Evolutionary conservation across 208 protist species (phyloP), one percentile per base, ranked within the genome.

Genomic region (Leishmania braziliensis): DNA sequence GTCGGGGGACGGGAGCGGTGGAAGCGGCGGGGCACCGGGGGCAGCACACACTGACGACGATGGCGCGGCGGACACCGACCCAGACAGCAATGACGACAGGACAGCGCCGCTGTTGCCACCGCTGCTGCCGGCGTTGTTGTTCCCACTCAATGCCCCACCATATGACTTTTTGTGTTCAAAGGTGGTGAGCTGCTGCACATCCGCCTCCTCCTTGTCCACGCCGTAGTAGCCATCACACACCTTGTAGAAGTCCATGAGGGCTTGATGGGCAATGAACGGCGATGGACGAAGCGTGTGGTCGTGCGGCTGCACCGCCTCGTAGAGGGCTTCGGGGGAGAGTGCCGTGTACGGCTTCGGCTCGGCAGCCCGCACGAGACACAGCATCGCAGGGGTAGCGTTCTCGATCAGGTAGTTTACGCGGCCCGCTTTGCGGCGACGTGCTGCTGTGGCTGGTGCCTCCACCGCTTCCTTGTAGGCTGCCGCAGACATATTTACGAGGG

Each of bases 161-260:
- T 65, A 39, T 12, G 39, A 16, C 39, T 81, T 85, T 5, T 68
- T 51, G 51, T 80, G 70, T 46, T 73, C 78, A 53, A 81, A 81
- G 63, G 79, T 51, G 4, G 85, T 83, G 16, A 88, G 80, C 73
- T 84, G 80, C 80, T 88, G 80, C 63, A 88, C 71, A 46, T 82
- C 80, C 6, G 81, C 63, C 14, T 85, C 82, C 50, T 90, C 73
- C 8, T 77, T 84, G 58, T 84, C 50, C 50, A 96, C 84, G n/a
- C 87, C 89, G 76, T 92, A 93, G 79, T 92, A 90, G 50, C 91
- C 90, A 58, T 92, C 86, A 20, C 91, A 85, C 12, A 84, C 84
- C 18, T 87, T 86, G 80, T 97, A 97, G 68, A 97, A 93, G 66
- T 97, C 90, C 76, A 95, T 89, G 33, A 95, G 39, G n/a, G 89